Conservation (phyloP, 371 early-diverging fungal species). For the Mucor plumbeus region DNA sequence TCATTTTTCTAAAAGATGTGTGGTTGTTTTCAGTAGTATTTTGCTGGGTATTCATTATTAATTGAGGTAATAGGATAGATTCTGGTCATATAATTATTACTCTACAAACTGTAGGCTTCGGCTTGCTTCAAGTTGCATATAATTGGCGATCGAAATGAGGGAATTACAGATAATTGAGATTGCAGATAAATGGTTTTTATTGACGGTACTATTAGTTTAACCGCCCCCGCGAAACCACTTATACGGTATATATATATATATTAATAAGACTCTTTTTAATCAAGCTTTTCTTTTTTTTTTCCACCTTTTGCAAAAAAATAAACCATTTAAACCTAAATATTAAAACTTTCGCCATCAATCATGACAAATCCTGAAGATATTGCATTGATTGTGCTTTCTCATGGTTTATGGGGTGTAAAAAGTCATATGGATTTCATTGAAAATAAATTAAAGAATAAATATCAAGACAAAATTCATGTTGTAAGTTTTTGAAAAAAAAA, state of each 20-base stretch:
- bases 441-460: slow-evolving; percentile 36
- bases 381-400: slow-evolving; percentile 57
- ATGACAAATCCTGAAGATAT: slow-evolving; percentile 5
- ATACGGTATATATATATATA: no score
- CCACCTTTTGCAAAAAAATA: neutral
- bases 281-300: neutral
- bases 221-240: neutral
- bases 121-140: no score
- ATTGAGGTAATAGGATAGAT: no score
- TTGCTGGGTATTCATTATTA: no score
- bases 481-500: slow-evolving; percentile 25
- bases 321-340: neutral
- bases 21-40: no score
- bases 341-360: neutral
- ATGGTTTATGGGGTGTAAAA: slow-evolving; percentile 74
- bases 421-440: slow-evolving; percentile 59
- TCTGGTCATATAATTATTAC: no score
- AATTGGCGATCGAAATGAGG: no score
- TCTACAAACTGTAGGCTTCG: neutral
- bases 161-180: no score
- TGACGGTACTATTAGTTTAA: slow-evolving; percentile 1
- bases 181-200: neutral
- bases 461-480: slow-evolving; percentile 31
- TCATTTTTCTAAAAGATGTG: no score
- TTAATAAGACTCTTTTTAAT: neutral